Percentiles rank a stretch among this genome's conserved stretches.
Evolutionary conservation across 345 rosid species (phyloP).

Genomic region (Luvunga scandens): DNA sequence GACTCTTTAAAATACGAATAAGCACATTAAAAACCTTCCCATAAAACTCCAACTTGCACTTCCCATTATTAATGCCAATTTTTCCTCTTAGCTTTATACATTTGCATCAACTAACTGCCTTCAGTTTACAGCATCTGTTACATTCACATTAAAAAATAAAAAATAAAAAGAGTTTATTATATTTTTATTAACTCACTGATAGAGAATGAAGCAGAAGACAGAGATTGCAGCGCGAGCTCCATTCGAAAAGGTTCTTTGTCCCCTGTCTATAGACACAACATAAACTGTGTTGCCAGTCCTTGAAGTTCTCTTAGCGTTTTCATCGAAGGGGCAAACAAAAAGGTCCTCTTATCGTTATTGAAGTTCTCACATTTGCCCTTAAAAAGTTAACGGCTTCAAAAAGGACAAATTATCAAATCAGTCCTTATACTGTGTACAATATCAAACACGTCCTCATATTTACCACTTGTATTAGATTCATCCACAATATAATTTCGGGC

Average conservation of each 20-base stretch:
- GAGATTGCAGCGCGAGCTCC: slow-evolving; percentile 34
- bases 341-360: not conserved
- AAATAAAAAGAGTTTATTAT: not conserved
- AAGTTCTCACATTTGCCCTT: slow-evolving; percentile 10
- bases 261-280: not conserved
- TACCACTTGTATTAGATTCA: not conserved
- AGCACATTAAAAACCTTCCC: slow-evolving; percentile 7
- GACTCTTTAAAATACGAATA: not conserved
- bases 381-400: not conserved
- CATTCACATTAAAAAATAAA: not conserved
- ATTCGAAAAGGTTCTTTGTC: slow-evolving; percentile 6
- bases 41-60: slow-evolving; percentile 14
- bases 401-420: not conserved
- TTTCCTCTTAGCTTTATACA: not conserved
- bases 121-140: not conserved
- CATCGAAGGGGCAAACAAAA: too few relatives aligned
- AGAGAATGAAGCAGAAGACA: slow-evolving; percentile 23
- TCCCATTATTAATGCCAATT: slow-evolving; percentile 11
- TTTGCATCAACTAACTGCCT: slow-evolving; percentile 20
- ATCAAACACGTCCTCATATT: not conserved
- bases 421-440: not conserved
- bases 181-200: slow-evolving; percentile 22
- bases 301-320: too few relatives aligned
- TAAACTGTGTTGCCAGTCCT: not conserved
- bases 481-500: not conserved